Evolutionary conservation across 768 basidiomycete genomes (phyloP), one percentile per base, ranked within the genome.

Genomic region (Phaeolepiota aurea): DNA sequence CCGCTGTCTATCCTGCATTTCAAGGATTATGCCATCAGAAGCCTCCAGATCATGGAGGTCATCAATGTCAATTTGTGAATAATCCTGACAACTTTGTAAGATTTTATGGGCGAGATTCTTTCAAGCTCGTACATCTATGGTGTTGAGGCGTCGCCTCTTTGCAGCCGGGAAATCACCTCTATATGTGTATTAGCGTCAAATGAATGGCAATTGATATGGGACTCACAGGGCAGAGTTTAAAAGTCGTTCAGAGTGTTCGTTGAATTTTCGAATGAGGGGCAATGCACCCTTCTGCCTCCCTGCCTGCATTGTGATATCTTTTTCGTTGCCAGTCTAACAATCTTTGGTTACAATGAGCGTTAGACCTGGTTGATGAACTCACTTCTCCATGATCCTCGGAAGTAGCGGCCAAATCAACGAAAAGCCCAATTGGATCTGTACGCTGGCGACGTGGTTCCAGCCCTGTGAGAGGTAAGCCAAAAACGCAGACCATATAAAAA

Each of bases 251-350:
- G 91, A 96, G 58, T 99, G 96, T 54, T 97, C 91, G 53, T 98
- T 99, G 64, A 99, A 98, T 56, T 93, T 87, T 37, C 94, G 75
- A 48, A 99, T 98, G 35, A 98, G 71, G 0, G 96, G 96, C 16
- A 99, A 62, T 10, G 88, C 86, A 23, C 82, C 84, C 37, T 80
- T 74, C 57, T 96, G 87, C 52, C 83, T 76, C 12, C 96, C 96
- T 11, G 94, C 80, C 56, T 89, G 89, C 96, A 98, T 99, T 1
- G 96, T 98, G 16, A 87, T 56, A 51, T 99, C 96, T 56, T 75
- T 81, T 48, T 82, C 78, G 50, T 94, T 94, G 14, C 89, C 88
- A 2, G 87, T 87, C 89, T 96, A 19, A 48, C 21, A n/a, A 20
- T 36, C n/a, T 10, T 19, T 22, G 18, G 14, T 9, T 14, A 32